Evolutionary conservation across 2,329 filamentous ascomycete genomes (phyloP), one percentile per base, ranked within the genome.

Genomic region (Emergomyces africanus): DNA sequence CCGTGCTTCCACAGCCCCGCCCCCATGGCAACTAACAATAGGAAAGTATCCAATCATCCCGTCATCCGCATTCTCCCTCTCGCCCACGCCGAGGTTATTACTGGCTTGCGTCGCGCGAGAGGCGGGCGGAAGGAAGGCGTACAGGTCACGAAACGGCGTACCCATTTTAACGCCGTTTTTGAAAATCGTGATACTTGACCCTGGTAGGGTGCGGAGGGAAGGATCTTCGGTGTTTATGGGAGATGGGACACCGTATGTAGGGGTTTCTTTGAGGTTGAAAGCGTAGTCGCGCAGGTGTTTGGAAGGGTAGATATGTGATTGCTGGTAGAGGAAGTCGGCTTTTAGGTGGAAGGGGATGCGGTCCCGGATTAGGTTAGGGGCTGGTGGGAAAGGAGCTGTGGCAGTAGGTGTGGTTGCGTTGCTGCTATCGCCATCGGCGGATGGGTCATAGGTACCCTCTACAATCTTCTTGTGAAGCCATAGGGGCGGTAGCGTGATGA

Each of bases 21-120:
- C 92, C 50, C 88, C 85, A 75, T 96, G 97, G 25, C 94, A 88
- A 66, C 90, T 94, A 23, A 99, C 84, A 25, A 91, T 89, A 1
- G 94, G 94, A 69, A 95, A 96, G 75, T 99, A 99, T 12, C 94
- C 95, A 1, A 96, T 82, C 80, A 94, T 88, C 41, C 92, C 94
- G 68, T 99, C 94, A 69, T 99, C 94, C 62, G 95, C 84, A 33
- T 90, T 90, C 62, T 94, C 88, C 55, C 94, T 80, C 20, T 89
- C 90, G 14, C 88, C 89, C 48, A 87, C 72, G 2, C 73, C 74
- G 23, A 73, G 62, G 57, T 76, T 75, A 60, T 75, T 75, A 30
- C 71, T 73, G 5, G 70, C 70, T 51, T 74, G 74, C 23, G 74
- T 73, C 14, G 76, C 71, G 51, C 73, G 71, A 59, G 89, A 95